These are phyloP conservation scores for Phalaenopsis equestris DNA, from an alignment of 106 monocot genomes.

Conservation along the genomic window DNA sequence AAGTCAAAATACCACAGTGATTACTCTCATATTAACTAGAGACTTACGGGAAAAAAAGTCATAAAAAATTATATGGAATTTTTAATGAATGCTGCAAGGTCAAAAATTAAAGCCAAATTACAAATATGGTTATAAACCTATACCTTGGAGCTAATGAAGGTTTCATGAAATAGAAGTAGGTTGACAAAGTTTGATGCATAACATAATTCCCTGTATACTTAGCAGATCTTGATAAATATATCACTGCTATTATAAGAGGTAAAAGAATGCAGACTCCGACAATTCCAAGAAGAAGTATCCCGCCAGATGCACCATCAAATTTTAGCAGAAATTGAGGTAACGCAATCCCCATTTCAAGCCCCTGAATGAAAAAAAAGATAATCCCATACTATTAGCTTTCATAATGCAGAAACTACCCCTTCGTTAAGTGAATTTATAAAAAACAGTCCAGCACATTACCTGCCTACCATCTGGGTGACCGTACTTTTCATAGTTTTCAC, in stretches of 20 bases:
- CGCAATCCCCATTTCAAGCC: constrained; percentile 93
- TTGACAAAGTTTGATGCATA: constrained; percentile 78
- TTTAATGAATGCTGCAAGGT: not conserved
- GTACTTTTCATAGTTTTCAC: constrained; percentile 79
- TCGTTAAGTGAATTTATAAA: not conserved
- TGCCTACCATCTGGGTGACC: constrained; percentile 89
- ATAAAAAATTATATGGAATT: not conserved
- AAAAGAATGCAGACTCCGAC: constrained; percentile 88
- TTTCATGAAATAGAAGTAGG: constrained; percentile 79
- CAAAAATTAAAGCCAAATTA: not conserved
- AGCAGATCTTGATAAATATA: constrained; percentile 83
- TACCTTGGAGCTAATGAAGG: constrained; percentile 90
- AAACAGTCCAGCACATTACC: constrained; percentile 17
- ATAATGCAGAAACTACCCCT: not conserved
- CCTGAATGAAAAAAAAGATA: constrained; percentile 35
- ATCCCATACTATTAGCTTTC: not conserved
- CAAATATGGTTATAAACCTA: not conserved
- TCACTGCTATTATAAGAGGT: constrained; percentile 75
- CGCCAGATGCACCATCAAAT: constrained; percentile 75
- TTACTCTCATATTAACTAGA: not conserved
- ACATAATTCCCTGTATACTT: constrained; percentile 90
- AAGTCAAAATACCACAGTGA: not conserved
- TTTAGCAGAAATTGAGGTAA: constrained; percentile 82
- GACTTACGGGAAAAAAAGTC: not conserved
- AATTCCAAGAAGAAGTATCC: constrained; percentile 78